phyloP scores from a whole-genome alignment of 495 filamentous ascomycete species.

The Neurospora sp. region DNA sequence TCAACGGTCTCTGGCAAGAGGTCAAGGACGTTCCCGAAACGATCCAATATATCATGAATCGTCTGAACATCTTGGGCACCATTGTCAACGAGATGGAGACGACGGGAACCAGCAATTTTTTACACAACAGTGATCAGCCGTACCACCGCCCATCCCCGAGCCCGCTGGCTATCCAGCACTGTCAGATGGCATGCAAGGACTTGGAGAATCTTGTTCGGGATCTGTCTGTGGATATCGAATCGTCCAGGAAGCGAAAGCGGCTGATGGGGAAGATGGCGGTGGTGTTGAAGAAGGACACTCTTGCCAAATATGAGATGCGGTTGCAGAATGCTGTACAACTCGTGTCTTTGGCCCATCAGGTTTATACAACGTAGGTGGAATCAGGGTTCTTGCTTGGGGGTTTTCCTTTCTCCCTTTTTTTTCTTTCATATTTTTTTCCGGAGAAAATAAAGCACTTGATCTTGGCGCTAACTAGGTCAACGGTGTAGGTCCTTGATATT shows the following conservation, averaged over 20 bases:
- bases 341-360: background rate
- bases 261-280: background rate
- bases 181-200: background rate
- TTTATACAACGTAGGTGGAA: background rate
- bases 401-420: too few species aligned
- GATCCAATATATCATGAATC: background rate
- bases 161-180: background rate
- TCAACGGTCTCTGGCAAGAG: background rate
- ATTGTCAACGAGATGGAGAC: background rate
- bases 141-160: background rate
- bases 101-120: background rate
- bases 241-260: background rate
- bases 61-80: background rate
- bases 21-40: background rate
- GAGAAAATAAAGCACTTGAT: background rate
- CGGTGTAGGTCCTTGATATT: background rate
- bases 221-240: background rate
- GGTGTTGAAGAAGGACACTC: background rate
- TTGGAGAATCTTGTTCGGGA: background rate
- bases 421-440: too few species aligned
- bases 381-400: too few species aligned
- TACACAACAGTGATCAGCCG: background rate
- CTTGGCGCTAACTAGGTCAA: background rate
- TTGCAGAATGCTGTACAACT: background rate
- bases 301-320: background rate